These are phyloP conservation scores for Linnemannia schmuckeri DNA, from an alignment of 192 early-diverging fungal genomes.

Conservation along the genomic window DNA sequence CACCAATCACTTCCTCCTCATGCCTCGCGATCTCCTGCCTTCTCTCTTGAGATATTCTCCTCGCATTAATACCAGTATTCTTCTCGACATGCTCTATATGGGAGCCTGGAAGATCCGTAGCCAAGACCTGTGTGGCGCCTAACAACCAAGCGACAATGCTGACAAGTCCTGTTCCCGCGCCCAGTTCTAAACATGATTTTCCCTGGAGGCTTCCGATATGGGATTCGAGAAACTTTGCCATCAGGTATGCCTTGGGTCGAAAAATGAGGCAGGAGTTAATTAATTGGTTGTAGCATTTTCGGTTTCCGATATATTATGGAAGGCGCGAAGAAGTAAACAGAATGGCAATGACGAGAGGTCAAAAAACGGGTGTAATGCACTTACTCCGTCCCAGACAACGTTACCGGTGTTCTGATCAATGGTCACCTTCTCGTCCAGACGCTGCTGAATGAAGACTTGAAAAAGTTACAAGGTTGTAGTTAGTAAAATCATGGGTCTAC, in stretches of 20 bases:
- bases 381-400: slow-evolving; percentile 57
- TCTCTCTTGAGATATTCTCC: slow-evolving; percentile 18
- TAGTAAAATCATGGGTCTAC: background rate
- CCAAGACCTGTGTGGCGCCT: slow-evolving; percentile 31
- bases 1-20: background rate
- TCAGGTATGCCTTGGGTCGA: slow-evolving; percentile 42
- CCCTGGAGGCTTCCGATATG: slow-evolving; percentile 29
- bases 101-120: slow-evolving; percentile 46
- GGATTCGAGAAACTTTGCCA: slow-evolving; percentile 35
- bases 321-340: background rate
- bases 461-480: background rate
- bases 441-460: slow-evolving; percentile 43
- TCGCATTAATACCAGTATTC: slow-evolving; percentile 19
- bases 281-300: background rate
- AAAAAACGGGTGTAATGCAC: background rate
- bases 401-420: slow-evolving; percentile 57
- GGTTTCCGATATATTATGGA: background rate
- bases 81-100: slow-evolving; percentile 38
- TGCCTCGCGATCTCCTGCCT: background rate
- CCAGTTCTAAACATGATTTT: slow-evolving; percentile 49
- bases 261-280: background rate
- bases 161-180: slow-evolving; percentile 54
- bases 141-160: slow-evolving; percentile 50
- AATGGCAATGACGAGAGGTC: background rate
- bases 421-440: slow-evolving; percentile 43